Base-by-base conservation (phyloP, 2,329 filamentous ascomycete species). In the Nigrospora oryzae region DNA sequence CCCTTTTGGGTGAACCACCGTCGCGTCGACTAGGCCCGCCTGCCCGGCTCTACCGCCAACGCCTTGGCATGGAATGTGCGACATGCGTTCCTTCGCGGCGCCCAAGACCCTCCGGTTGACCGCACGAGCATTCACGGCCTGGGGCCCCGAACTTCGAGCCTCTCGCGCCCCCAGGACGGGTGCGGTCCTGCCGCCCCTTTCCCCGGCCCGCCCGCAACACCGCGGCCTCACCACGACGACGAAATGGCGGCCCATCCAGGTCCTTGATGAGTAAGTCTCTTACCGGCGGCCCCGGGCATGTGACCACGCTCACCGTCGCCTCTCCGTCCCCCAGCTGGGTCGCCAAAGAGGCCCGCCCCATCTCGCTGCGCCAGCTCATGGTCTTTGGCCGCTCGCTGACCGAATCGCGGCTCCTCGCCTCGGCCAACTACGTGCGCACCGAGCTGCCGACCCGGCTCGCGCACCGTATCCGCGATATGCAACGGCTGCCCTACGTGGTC, bases 301-400 rank as follows among this genome's bases (percentile, higher is more conserved):
- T 37, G 17, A 23, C 30, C 35, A 12, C 17, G 16, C 6, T 19
- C 23, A 11, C 37, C 30, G 19, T 32, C 23, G 12, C 36, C 38
- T 32, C n/a, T 23, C 19, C 11, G 17, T 12, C 33, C 12, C 15
- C 30, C 55, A 95, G 89, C 73, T 97, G 90, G 89, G 91, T 96
- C 43, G 84, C 86, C 51, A 87, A 85, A 58, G 89, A 95, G 62
- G 90, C 90, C 40, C 80, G 89, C 43, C 93, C 93, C n/a, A 96
- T 98, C 61, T 95, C 89, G 68, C 71, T 98, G 56, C 86, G 93
- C 47, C 93, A 97, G 67, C 78, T 98, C 57, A 97, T 95, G 69
- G 94, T 97, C 58, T 98, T 97, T 66, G 93, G 93, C 30, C 84
- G 93, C 40, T 94, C 90, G 17, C 70, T 98, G 61, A 96, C 90